These are phyloP conservation scores for Pichia heedii DNA, from an alignment of 805 yeast genomes.

Conservation along the genomic window DNA sequence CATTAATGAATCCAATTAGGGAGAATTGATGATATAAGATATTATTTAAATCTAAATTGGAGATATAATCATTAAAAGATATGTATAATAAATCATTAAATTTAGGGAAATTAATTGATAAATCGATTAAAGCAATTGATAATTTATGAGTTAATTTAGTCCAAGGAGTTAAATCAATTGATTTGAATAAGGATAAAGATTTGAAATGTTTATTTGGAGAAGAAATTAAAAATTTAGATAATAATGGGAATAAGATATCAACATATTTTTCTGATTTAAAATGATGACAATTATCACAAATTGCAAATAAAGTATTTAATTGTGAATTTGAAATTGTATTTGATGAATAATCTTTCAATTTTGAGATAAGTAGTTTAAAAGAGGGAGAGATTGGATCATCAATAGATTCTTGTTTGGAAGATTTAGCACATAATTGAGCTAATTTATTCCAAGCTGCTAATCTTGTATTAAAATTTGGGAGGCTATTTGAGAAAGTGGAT, in stretches of 20 bases:
- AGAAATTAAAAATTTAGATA: constrained; percentile 38
- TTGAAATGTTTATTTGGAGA: constrained; percentile 36
- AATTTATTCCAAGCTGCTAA: constrained; percentile 30
- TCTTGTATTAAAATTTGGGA: constrained; percentile 29
- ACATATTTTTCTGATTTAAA: constrained; percentile 34
- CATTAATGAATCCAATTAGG: constrained; percentile 25
- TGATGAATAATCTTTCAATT: background rate
- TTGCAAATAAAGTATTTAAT: constrained; percentile 47
- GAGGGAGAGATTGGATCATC: constrained; percentile 9
- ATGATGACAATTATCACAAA: constrained; percentile 37
- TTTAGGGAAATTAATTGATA: constrained; percentile 18
- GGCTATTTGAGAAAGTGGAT: constrained; percentile 14
- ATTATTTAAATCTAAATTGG: background rate
- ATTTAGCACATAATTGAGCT: constrained; percentile 25
- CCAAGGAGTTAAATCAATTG: constrained; percentile 32
- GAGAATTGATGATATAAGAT: constrained; percentile 15
- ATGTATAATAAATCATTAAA: constrained; percentile 9
- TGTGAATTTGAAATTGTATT: constrained; percentile 18
- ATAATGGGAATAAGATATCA: constrained; percentile 32
- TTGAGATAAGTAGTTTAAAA: constrained; percentile 8
- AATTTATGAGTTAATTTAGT: constrained; percentile 30
- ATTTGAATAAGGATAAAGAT: constrained; percentile 19
- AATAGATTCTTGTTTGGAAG: constrained; percentile 12
- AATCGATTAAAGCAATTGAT: constrained; percentile 23
- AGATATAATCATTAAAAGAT: constrained; percentile 8